Percentiles rank a stretch among this genome's conserved stretches.
These are phyloP conservation scores for Cladorrhinum sp. DNA, from an alignment of 2,329 filamentous ascomycete genomes.

Conservation along the genomic window DNA sequence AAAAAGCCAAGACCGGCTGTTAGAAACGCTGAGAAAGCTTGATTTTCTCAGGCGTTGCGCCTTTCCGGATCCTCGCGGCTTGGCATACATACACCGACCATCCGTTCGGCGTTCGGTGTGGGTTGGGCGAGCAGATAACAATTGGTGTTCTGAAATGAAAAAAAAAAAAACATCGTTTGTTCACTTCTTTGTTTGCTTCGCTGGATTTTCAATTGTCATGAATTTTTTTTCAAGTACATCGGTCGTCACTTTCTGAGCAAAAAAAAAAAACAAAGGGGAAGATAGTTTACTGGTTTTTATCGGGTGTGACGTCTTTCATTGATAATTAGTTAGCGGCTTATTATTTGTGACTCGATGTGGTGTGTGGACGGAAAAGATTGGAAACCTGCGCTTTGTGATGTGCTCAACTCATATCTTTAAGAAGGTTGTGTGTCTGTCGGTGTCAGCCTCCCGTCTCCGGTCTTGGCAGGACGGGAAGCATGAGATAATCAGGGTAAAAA, in stretches of 20 bases:
- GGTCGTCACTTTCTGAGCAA: no score
- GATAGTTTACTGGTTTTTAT: no score
- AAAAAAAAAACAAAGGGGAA: no score
- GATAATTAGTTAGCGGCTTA: no score
- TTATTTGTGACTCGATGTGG: no score
- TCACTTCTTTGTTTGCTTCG: neutral
- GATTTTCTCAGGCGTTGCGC: constrained; percentile 1
- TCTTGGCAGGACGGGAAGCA: neutral
- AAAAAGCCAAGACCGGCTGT: neutral
- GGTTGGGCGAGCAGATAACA: no score
- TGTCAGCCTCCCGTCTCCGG: neutral
- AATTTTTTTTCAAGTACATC: no score
- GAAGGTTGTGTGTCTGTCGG: neutral
- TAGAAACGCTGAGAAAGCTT: constrained; percentile 11
- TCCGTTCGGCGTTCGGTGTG: neutral
- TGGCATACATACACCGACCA: neutral
- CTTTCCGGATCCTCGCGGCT: constrained; percentile 4
- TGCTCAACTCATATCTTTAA: no score
- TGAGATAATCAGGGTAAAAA: neutral
- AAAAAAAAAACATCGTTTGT: neutral
- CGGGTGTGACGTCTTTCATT: no score
- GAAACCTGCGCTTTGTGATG: no score
- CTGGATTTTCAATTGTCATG: no score
- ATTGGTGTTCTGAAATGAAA: neutral
- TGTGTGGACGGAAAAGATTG: no score